Conservation (phyloP, 2,329 filamentous ascomycete genomes). For the Septoria petroselini region DNA sequence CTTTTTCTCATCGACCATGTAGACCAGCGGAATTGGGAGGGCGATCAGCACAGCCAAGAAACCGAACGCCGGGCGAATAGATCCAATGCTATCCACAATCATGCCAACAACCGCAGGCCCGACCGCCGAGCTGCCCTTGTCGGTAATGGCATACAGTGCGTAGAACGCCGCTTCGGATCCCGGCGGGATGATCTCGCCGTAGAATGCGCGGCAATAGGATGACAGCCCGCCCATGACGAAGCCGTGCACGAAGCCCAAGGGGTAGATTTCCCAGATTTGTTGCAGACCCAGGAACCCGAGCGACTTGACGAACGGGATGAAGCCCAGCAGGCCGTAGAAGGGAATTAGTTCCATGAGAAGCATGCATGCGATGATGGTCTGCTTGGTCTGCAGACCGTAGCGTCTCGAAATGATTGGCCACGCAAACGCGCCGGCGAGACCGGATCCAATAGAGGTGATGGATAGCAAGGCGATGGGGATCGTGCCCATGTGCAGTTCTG, state of each 20-base stretch:
- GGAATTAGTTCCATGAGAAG: conserved; percentile 84
- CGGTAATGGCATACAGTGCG: conserved; percentile 89
- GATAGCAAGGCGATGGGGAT: conserved; percentile 83
- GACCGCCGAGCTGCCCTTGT: conserved; percentile 89
- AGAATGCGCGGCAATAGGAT: conserved; percentile 84
- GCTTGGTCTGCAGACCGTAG: conserved; percentile 67
- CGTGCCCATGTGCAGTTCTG: conserved; percentile 79
- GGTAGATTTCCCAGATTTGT: conserved; percentile 89
- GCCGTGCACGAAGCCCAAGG: conserved; percentile 79
- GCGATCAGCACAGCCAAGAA: conserved; percentile 78
- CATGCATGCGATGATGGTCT: conserved; percentile 82
- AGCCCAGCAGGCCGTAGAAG: conserved; percentile 80
- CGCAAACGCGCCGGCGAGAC: conserved; percentile 80
- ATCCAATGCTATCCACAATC: conserved; percentile 67
- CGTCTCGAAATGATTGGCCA: conserved; percentile 75
- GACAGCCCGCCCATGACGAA: conserved; percentile 84
- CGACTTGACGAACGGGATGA: conserved; percentile 68
- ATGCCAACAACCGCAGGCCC: conserved; percentile 85
- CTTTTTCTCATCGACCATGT: conserved; percentile 70
- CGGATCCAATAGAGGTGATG: conserved; percentile 79
- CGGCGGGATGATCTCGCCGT: conserved; percentile 83
- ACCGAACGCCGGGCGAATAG: conserved; percentile 64
- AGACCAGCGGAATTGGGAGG: conserved; percentile 74
- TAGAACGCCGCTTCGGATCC: conserved; percentile 93
- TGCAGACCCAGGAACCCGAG: conserved; percentile 78